Base-by-base conservation (phyloP, 2,329 filamentous ascomycete species). In the Trichophyton equinum region DNA sequence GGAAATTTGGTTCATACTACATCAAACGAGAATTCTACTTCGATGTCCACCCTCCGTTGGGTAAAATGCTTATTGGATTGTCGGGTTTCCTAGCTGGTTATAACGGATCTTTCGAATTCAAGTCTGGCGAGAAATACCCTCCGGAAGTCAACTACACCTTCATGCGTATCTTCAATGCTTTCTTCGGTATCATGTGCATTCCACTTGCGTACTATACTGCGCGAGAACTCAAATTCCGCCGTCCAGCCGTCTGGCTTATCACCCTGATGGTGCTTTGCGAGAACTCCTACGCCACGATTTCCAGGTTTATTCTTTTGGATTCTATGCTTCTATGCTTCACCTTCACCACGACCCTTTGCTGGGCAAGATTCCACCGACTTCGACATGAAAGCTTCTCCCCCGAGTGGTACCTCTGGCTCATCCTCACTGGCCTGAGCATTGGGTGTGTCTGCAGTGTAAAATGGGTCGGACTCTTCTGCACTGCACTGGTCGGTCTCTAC, bases 11-110 rank as follows among this genome's bases (percentile, higher is more conserved):
- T 65, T 97, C 92, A 69, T 92, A 99, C 77, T 99, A 99, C 76
- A 86, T 99, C 72, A 96, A 99, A 76, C 89, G 92, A 75, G 94
- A 99, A 76, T 96, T 97, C 81, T 99, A 99, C 82, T 99, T 99
- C 78, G 89, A 95, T 81, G 88, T 95, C 62, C 89, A 95, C 75
- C 94, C 94, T 66, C 94, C 94, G 60, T 85, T 99, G 64, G 94
- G 94, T 73, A 99, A 99, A 81, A 97, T 99, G 85, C 85, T 99
- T 61, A 92, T 99, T 68, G 94, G 94, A 64, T 82, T 99, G 58
- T 97, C 94, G 5, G 94, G 94, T 72, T 95, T 95, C 72, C 82
- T 99, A 64, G 95, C 92, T 67, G 92, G 92, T 66, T 99, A 99
- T 81, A 99, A 99, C 79, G 94, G 94, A 62, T 95, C 92, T 3